phyloP scores from a whole-genome alignment of 148 eudicot genomes.

The Camellia sinensis region DNA sequence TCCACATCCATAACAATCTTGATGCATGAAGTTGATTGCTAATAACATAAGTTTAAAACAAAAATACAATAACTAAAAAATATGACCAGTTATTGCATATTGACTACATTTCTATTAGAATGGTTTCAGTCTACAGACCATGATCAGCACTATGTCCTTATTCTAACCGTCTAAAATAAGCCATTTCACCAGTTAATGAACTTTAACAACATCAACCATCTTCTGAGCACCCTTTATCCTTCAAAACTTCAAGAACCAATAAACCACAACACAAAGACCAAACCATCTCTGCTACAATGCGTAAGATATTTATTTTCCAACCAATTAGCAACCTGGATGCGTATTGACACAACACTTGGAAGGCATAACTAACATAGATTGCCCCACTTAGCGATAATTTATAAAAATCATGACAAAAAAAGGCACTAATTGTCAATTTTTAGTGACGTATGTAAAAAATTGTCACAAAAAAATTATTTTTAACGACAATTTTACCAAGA shows the following conservation, averaged over 20 bases:
- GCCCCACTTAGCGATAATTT: too few species aligned
- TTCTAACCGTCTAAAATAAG: neutral
- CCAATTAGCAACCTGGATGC: too few species aligned
- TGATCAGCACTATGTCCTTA: neutral
- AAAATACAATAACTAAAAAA: neutral
- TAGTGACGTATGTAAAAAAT: too few species aligned
- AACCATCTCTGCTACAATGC: too few species aligned
- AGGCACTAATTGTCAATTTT: too few species aligned
- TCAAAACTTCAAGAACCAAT: neutral
- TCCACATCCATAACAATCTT: neutral
- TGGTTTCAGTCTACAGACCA: neutral
- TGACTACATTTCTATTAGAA: neutral
- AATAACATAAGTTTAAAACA: neutral
- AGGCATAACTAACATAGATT: too few species aligned
- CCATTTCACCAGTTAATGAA: neutral
- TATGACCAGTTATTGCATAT: neutral
- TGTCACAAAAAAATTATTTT: too few species aligned
- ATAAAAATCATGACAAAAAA: too few species aligned
- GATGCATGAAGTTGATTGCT: neutral
- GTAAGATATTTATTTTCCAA: too few species aligned
- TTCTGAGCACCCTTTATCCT: neutral
- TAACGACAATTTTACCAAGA: too few species aligned
- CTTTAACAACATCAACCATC: neutral
- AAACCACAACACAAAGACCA: neutral
- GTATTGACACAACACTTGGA: too few species aligned